Evolutionary conservation across 1,139 yeast genomes (phyloP).

Genomic region (Yamadazyma sp.): DNA sequence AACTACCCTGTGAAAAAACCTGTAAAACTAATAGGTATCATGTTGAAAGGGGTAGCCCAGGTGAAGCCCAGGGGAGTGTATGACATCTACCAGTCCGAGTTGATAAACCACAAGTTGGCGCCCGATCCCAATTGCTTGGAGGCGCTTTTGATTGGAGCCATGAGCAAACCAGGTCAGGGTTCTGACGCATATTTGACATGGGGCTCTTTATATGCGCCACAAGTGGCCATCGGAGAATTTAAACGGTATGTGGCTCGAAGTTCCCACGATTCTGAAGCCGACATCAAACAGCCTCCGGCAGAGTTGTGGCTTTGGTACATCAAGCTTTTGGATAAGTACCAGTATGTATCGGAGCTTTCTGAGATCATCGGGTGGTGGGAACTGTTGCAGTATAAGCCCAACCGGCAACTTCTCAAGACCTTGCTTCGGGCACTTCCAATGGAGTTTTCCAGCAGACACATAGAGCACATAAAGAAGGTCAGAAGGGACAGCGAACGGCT

Average conservation of each 20-base stretch:
- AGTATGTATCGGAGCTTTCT: slow-evolving; percentile 50
- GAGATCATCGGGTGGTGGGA: slow-evolving; percentile 62
- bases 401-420: slow-evolving; percentile 32
- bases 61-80: slow-evolving; percentile 36
- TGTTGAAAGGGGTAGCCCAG: slow-evolving; percentile 49
- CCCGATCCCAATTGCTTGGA: slow-evolving; percentile 42
- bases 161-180: slow-evolving; percentile 12
- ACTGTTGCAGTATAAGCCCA: slow-evolving; percentile 48
- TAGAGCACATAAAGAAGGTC: slow-evolving; percentile 36
- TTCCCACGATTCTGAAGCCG: slow-evolving; percentile 21
- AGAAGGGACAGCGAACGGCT: slow-evolving; percentile 13
- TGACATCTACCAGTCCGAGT: slow-evolving; percentile 29
- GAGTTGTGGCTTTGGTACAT: slow-evolving; percentile 55
- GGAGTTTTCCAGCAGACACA: slow-evolving; percentile 40
- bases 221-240: slow-evolving; percentile 61
- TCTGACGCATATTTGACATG: slow-evolving; percentile 30
- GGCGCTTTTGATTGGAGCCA: slow-evolving; percentile 45
- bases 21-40: slow-evolving; percentile 28
- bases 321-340: slow-evolving; percentile 45
- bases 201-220: slow-evolving; percentile 57
- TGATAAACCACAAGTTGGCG: slow-evolving; percentile 14
- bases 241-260: slow-evolving; percentile 27
- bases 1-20: slow-evolving; percentile 26
- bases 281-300: slow-evolving; percentile 42
- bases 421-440: slow-evolving; percentile 40